These are phyloP conservation scores for Rhodomyrtus tomentosa DNA, from an alignment of 345 rosid species.

Conservation along the genomic window DNA sequence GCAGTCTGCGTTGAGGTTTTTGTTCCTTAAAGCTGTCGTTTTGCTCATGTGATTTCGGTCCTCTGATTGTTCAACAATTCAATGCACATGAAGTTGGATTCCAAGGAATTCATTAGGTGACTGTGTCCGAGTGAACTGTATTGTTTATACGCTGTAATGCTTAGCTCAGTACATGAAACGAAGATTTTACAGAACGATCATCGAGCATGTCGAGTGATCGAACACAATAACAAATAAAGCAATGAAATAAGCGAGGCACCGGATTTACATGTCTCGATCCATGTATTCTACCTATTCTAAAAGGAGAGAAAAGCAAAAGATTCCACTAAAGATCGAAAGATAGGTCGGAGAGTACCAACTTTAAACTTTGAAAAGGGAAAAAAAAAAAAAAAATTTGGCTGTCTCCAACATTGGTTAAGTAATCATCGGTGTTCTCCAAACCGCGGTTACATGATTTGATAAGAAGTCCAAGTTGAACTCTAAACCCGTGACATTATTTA, in stretches of 20 bases:
- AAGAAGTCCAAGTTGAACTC: too few species aligned
- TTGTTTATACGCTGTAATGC: not conserved
- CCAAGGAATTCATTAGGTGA: not conserved
- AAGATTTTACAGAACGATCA: not conserved
- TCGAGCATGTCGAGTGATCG: not conserved
- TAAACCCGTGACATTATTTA: not conserved
- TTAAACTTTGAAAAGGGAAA: not conserved
- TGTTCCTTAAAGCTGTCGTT: not conserved
- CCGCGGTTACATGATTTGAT: too few species aligned
- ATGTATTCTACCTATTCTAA: not conserved
- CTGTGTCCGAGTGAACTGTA: not conserved
- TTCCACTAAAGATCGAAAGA: not conserved
- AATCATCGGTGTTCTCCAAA: not conserved
- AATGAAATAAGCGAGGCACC: not conserved
- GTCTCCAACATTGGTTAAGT: not conserved
- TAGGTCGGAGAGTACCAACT: not conserved
- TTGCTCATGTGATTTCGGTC: not conserved
- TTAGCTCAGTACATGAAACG: not conserved
- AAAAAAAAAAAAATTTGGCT: not conserved
- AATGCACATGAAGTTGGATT: not conserved
- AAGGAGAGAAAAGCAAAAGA: not conserved
- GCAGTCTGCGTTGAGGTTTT: not conserved
- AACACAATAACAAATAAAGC: not conserved
- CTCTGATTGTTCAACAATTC: not conserved
- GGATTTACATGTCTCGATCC: not conserved